phyloP scores from a whole-genome alignment of 192 early-diverging fungal species.

The Gigaspora rosea region DNA sequence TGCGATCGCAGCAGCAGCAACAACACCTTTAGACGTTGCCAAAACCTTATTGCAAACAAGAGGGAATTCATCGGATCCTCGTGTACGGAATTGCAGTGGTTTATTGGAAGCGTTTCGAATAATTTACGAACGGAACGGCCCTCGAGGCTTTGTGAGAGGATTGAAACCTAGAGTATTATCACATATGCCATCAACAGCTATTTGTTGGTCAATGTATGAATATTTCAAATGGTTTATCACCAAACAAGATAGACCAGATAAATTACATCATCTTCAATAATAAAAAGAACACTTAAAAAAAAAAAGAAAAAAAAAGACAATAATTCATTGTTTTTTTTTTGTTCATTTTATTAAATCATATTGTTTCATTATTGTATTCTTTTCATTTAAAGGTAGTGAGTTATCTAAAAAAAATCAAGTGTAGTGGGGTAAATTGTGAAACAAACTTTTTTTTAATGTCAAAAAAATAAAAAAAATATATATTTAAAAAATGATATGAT shows the following conservation, averaged over 20 bases:
- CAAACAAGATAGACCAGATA: conserved; percentile 4
- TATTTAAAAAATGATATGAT: no score
- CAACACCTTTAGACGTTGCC: conserved; percentile 93
- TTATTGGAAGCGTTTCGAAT: conserved; percentile 68
- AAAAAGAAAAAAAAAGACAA: no score
- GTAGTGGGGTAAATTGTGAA: no score
- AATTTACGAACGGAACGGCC: conserved; percentile 77
- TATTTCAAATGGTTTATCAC: conserved; percentile 77
- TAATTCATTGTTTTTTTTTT: no score
- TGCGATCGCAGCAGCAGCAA: conserved; percentile 80
- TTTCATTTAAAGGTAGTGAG: no score
- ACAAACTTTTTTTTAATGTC: no score
- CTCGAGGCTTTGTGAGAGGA: conserved; percentile 78
- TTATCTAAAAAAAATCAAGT: no score
- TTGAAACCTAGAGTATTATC: conserved; percentile 82
- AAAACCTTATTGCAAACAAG: conserved; percentile 96
- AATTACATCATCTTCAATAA: not conserved
- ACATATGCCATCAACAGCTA: conserved; percentile 91
- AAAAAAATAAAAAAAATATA: no score
- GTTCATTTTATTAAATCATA: no score
- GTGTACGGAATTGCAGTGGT: conserved; percentile 71
- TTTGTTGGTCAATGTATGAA: conserved; percentile 93
- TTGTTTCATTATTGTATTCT: no score
- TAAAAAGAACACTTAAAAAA: no score
- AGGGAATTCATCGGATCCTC: conserved; percentile 71